These are phyloP conservation scores for Syncephalastrum racemosum DNA, from an alignment of 371 early-diverging fungal genomes.

Conservation along the genomic window DNA sequence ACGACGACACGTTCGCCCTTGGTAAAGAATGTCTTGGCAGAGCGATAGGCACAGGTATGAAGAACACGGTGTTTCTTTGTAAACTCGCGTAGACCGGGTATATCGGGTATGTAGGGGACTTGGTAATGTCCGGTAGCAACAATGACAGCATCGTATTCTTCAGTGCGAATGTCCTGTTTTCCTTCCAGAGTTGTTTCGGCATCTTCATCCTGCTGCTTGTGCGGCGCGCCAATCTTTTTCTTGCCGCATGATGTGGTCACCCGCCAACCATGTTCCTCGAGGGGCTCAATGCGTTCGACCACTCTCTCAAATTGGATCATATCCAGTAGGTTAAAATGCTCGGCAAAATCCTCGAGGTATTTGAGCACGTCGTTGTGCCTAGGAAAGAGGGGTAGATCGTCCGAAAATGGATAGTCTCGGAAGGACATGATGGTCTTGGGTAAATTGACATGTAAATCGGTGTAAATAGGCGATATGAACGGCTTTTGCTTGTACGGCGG, in stretches of 20 bases:
- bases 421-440: slow-evolving; percentile 60
- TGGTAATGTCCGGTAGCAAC: slow-evolving; percentile 63
- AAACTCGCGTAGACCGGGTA: slow-evolving; percentile 39
- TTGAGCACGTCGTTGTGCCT: slow-evolving; percentile 39
- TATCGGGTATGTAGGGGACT: slow-evolving; percentile 55
- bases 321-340: slow-evolving; percentile 19
- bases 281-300: slow-evolving; percentile 35
- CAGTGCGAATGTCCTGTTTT: slow-evolving; percentile 8
- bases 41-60: slow-evolving; percentile 61
- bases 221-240: slow-evolving; percentile 3
- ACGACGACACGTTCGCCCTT: slow-evolving; percentile 35
- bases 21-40: slow-evolving; percentile 27
- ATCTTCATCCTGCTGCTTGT: slow-evolving; percentile 7
- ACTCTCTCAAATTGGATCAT: slow-evolving; percentile 45
- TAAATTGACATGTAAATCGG: slow-evolving; percentile 59
- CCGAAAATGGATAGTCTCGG: slow-evolving; percentile 47
- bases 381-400: slow-evolving; percentile 41
- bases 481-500: slow-evolving; percentile 21
- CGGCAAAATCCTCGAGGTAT: slow-evolving; percentile 45
- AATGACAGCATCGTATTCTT: slow-evolving; percentile 56
- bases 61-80: slow-evolving; percentile 20
- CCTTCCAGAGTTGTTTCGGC: not conserved
- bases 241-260: slow-evolving; percentile 5
- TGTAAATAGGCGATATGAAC: slow-evolving; percentile 52
- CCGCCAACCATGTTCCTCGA: slow-evolving; percentile 20